These are phyloP conservation scores for Dipodascus albidus DNA, from an alignment of 805 yeast genomes.

Conservation along the genomic window DNA sequence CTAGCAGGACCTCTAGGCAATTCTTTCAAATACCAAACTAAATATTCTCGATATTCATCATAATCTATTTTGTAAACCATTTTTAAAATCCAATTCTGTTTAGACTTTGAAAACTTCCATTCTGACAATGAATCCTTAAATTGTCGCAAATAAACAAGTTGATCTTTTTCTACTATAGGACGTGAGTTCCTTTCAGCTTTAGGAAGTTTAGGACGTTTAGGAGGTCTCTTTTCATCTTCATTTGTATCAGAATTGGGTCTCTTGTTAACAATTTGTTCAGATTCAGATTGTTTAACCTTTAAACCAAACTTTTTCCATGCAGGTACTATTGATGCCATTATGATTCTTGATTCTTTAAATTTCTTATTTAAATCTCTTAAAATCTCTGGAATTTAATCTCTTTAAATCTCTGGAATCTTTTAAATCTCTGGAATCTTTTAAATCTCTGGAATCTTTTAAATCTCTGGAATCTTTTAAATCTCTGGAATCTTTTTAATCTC, in stretches of 20 bases:
- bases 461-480: too few relatives aligned
- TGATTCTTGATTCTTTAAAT: neutral
- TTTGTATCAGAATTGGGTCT: slow-evolving; percentile 20
- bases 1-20: slow-evolving; percentile 65
- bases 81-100: slow-evolving; percentile 74
- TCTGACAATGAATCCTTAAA: slow-evolving; percentile 42
- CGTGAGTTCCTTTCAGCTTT: slow-evolving; percentile 40
- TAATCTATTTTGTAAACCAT: slow-evolving; percentile 41
- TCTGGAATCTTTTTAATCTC: too few relatives aligned
- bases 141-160: slow-evolving; percentile 50
- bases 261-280: slow-evolving; percentile 25
- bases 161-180: slow-evolving; percentile 72
- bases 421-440: too few relatives aligned
- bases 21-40: slow-evolving; percentile 37
- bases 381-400: too few relatives aligned
- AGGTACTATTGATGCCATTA: slow-evolving; percentile 32
- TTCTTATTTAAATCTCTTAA: neutral
- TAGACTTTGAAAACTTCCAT: slow-evolving; percentile 82
- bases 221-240: slow-evolving; percentile 37
- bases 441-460: too few relatives aligned
- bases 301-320: slow-evolving; percentile 80
- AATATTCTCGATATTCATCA: slow-evolving; percentile 37
- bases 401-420: too few relatives aligned
- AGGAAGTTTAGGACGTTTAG: slow-evolving; percentile 61
- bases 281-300: slow-evolving; percentile 33